Percentiles rank a stretch among this genome's conserved stretches.
Evolutionary conservation across 225 moss, liverwort and hornwort species (phyloP).

Genomic region (Marchantia paleacea): DNA sequence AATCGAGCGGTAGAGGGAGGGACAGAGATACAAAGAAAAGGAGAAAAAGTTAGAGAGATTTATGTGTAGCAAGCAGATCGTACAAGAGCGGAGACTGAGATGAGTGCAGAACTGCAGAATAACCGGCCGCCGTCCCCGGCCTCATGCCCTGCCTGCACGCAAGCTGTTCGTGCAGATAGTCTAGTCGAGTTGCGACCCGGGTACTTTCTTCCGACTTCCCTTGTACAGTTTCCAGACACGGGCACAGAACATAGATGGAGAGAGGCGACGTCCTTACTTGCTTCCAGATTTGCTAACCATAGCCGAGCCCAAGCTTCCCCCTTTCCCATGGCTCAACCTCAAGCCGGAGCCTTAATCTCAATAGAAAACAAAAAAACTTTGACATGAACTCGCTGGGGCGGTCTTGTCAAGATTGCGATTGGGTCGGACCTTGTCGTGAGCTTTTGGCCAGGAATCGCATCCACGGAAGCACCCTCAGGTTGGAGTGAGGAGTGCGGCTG

Average conservation of each 20-base stretch:
- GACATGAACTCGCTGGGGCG: background rate
- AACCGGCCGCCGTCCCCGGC: background rate
- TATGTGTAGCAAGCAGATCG: background rate
- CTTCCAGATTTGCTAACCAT: background rate
- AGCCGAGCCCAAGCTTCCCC: too few species aligned
- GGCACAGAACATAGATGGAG: background rate
- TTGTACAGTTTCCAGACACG: background rate
- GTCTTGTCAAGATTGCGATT: background rate
- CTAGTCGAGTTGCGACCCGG: background rate
- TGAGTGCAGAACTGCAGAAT: background rate
- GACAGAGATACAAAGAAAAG: too few species aligned
- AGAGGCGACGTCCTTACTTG: background rate
- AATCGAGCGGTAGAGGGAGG: background rate
- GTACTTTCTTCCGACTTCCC: too few species aligned
- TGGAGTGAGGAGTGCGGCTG: background rate
- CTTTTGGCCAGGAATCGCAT: background rate
- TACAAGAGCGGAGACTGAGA: background rate
- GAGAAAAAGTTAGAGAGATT: background rate
- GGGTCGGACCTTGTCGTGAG: background rate
- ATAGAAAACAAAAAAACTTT: background rate
- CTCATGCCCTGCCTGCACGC: background rate
- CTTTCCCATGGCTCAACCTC: background rate
- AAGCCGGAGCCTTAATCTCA: background rate
- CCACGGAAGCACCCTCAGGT: background rate
- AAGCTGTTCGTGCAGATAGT: background rate